Evolutionary conservation across 768 basidiomycete species (phyloP), one percentile per base, ranked within the genome.

Genomic region (Termitomyces sp.): DNA sequence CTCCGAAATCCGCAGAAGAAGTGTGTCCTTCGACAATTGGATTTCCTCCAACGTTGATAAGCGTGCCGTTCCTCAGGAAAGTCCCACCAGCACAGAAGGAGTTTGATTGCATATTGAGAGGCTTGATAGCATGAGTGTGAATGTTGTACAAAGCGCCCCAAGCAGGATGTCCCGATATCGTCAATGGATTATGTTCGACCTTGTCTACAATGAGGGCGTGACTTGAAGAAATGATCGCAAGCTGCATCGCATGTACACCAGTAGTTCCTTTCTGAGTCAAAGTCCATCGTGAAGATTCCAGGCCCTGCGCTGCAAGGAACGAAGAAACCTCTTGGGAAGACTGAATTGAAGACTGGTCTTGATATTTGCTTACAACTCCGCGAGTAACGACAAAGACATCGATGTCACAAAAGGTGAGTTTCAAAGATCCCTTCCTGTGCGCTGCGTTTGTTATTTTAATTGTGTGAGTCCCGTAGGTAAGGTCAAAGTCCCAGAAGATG

Each of bases 1-100:
- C 88, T 31, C 89, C 88, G 68, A 93, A 90, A 66, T 91, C 88
- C 12, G 85, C 82, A 47, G 90, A 71, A 57, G 82, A 77, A 4
- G 89, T 90, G 30, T 77, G 75, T 55, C 75, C 76, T 50, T 80
- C 81, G 22, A 89, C 84, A 36, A 91, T 87, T 18, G 89, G 88
- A 67, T 93, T 92, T 2, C 91, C 91, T 56, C 91, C 91, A 13
- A 91, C 88, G 64, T 84, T 90, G 68, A 93, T 73, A 36, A 93
- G 68, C 1, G 89, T 88, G 4, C 91, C 91, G 59, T 93, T 91
- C 24, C 85, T 70, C 7, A 93, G 72, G 68, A 91, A 92, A 4
- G 84, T 79, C 12, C 91, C 91, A 34, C 91, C 88, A 9, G 91
- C 91, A 67, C 91, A 93, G 73, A 93, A 93, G 24, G 91, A 92